Conservation (phyloP, 2,329 filamentous ascomycete genomes). For the Coniochaeta ligniaria region DNA sequence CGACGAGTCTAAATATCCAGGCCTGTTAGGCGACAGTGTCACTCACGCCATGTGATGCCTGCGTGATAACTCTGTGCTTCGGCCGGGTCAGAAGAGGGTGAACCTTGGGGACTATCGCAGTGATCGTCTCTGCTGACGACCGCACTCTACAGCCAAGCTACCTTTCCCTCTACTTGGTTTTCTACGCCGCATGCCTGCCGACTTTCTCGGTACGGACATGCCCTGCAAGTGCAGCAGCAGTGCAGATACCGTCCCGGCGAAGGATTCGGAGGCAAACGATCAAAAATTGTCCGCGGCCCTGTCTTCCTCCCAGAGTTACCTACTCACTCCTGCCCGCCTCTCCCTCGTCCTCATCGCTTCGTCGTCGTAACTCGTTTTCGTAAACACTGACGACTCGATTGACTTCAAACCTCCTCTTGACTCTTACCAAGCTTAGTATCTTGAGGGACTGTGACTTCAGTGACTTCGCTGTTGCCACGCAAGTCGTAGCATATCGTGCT, state of each 20-base stretch:
- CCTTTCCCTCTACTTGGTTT: background rate
- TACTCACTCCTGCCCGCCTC: background rate
- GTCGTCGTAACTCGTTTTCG: conserved; percentile 2
- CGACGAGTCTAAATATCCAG: background rate
- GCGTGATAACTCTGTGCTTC: background rate
- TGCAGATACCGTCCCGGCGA: background rate
- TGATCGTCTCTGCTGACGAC: background rate
- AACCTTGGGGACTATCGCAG: background rate
- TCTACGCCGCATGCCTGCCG: background rate
- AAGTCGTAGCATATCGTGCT: conserved; percentile 2
- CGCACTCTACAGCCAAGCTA: background rate
- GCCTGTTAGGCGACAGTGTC: background rate
- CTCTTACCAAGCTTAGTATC: background rate
- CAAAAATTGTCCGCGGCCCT: background rate
- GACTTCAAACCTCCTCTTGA: background rate
- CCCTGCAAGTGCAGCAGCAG: background rate
- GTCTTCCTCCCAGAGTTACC: background rate
- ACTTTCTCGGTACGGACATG: background rate
- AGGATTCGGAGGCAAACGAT: background rate
- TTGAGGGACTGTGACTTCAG: background rate
- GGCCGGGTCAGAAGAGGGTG: background rate
- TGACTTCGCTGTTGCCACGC: background rate
- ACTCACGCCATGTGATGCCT: background rate
- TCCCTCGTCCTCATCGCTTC: background rate
- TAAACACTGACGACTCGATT: conserved; percentile 1